Evolutionary conservation across 148 eudicot species (phyloP).

Genomic region (Heliamphora exappendiculata): DNA sequence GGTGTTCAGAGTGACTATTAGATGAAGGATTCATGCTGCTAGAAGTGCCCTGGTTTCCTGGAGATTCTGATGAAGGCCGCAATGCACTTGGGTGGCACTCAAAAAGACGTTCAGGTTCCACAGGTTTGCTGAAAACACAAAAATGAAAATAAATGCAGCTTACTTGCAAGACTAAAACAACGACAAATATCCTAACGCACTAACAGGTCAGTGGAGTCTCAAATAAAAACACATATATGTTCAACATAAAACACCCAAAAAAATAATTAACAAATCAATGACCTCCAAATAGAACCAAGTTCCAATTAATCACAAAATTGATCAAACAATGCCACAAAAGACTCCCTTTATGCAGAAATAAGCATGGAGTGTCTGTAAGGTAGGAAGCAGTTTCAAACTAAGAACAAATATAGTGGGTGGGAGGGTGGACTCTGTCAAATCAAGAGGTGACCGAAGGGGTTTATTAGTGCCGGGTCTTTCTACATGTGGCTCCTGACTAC

Average conservation of each 20-base stretch:
- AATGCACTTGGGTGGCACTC: conserved; percentile 89
- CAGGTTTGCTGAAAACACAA: conserved; percentile 64
- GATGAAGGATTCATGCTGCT: conserved; percentile 45
- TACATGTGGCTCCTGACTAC: too few relatives aligned
- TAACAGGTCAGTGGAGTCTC: not conserved
- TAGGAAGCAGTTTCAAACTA: not conserved
- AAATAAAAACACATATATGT: not conserved
- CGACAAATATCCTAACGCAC: not conserved
- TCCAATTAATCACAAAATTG: not conserved
- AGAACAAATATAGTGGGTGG: too few relatives aligned
- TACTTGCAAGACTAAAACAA: not conserved
- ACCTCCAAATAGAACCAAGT: not conserved
- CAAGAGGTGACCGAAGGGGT: too few relatives aligned
- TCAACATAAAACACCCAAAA: not conserved
- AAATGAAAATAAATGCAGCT: conserved; percentile 1
- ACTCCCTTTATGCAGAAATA: not conserved
- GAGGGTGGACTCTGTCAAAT: too few relatives aligned
- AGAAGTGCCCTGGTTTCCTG: conserved; percentile 48
- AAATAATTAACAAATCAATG: not conserved
- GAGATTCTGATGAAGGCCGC: conserved; percentile 80
- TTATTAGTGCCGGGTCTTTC: too few relatives aligned
- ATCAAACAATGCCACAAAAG: not conserved
- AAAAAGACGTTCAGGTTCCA: conserved; percentile 92
- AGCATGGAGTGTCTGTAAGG: not conserved
- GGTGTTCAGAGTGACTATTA: conserved; percentile 48